Evolutionary conservation across 768 basidiomycete species (phyloP).

Genomic region (Lactifluus echinatus): DNA sequence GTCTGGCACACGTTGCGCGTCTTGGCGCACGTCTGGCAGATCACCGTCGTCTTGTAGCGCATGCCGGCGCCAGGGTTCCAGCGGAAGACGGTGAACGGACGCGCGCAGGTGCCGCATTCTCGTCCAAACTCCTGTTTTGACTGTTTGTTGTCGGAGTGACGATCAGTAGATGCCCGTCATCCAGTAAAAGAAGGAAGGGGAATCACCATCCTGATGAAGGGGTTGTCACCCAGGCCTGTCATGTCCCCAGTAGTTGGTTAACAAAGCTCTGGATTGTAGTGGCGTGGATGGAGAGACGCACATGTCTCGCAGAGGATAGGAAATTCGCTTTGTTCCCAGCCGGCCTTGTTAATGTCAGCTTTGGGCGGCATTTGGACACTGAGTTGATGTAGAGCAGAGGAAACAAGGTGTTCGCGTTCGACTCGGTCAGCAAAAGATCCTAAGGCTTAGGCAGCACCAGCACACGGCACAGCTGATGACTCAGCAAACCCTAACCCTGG

Average conservation of each 20-base stretch:
- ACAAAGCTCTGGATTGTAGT: no score
- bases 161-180: no score
- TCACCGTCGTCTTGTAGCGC: constrained; percentile 93
- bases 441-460: no score
- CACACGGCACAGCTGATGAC: background rate
- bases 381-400: background rate
- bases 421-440: background rate
- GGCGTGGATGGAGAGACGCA: constrained; percentile 29
- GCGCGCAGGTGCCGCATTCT: constrained; percentile 94
- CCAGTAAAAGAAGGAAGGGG: background rate
- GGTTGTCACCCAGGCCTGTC: constrained; percentile 79
- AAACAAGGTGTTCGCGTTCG: no score
- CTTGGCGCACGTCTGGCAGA: constrained; percentile 96
- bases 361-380: constrained; percentile 53
- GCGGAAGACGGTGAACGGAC: constrained; percentile 94
- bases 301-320: constrained; percentile 93
- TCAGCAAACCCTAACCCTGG: constrained; percentile 11
- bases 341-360: constrained; percentile 91
- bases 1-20: constrained; percentile 97
- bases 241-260: background rate
- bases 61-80: constrained; percentile 96
- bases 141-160: no score
- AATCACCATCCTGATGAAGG: constrained; percentile 92
- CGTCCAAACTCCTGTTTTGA: constrained; percentile 95
- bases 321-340: constrained; percentile 90